Evolutionary conservation across 345 rosid genomes (phyloP), one percentile per base, ranked within the genome.

Genomic region (Aquilaria sinensis): DNA sequence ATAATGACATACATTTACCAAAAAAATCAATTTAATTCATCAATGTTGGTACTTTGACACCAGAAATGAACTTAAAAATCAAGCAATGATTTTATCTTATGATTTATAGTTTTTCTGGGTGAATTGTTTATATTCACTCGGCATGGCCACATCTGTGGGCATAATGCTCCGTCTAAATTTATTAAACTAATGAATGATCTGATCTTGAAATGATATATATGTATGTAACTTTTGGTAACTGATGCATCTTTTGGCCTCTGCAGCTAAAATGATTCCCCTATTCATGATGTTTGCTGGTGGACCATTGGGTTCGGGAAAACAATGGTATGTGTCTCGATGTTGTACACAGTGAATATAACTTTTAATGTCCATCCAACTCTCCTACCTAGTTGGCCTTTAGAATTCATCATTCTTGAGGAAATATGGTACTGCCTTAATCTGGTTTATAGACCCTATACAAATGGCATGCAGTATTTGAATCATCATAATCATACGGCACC

Each of bases 211-310:
- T 37, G 43, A 37, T 37, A 7, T 37, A 3, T 23, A 23, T 23
- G 1, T 23, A 2, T 4, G 16, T 31, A 8, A 4, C 34, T 50
- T 16, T 63, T 65, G 67, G 67, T 62, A 15, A 58, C 30, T 9
- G 16, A 61, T 64, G 11, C 10, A 45, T 67, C 31, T 67, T 70
- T 51, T 58, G 52, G 62, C 41, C 43, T 53, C 58, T 81, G 74
- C 82, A 93, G 98, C 97, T 72, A 89, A 85, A 79, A 93, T 93
- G 98, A 74, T 93, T 66, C 97, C 97, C 41, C 77, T 93, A 65
- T 93, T 89, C 72, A 83, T 78, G 92, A 78, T 93, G 94, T 90
- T 89, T 67, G 90, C 97, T 13, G 98, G 98, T 41, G 98, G 98
- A 76, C 98, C 98, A 62, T 48, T 93, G 72, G 97, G 97, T 57